Evolutionary conservation across 768 basidiomycete species (phyloP), one percentile per base, ranked within the genome.

Genomic region (Coprinellus aureogranulatus): DNA sequence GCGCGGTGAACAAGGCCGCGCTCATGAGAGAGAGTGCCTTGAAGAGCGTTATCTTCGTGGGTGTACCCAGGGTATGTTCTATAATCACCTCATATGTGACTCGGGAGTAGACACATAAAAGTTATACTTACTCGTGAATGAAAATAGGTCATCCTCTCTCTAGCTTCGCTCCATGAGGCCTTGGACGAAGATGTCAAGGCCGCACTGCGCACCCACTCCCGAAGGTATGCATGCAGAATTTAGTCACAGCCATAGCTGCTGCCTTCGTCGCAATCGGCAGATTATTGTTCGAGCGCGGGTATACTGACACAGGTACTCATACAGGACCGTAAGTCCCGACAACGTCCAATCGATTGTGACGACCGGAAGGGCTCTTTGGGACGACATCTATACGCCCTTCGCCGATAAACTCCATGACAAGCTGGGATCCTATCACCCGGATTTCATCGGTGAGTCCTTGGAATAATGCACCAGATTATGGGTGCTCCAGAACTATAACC

Each of bases 31-130:
- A 96, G 76, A 84, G 90, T 28, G 90, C 90, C 28, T 67, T 96
- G 69, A 96, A 96, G 76, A 92, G 91, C 67, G 83, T 85, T 66
- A 89, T 94, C 65, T 94, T 96, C 68, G 84, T 92, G 55, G 91
- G 92, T 45, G 90, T 93, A 54, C 90, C 92, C 64, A 81, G 89
- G 70, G 90, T 91, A 68, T 76, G 85, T 72, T n/a, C 20, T 6
- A 6, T n/a, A 8, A 16, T 8, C 18, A 22, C 16, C 41, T 44
- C 5, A n/a, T 44, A 5, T 44, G 16, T n/a, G 20, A 22, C 8
- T 18, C 37, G 18, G 9, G 16, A 44, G 20, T n/a, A 44, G 10
- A 6, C 16, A 44, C 41, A 44, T 6, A 34, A 34, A 14, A 14
- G 34, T 50, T 28, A 45, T 54, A 55, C 27, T 18, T 22, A 27